Conservation (phyloP, 2,329 filamentous ascomycete genomes). For the Talaromyces sp. region DNA sequence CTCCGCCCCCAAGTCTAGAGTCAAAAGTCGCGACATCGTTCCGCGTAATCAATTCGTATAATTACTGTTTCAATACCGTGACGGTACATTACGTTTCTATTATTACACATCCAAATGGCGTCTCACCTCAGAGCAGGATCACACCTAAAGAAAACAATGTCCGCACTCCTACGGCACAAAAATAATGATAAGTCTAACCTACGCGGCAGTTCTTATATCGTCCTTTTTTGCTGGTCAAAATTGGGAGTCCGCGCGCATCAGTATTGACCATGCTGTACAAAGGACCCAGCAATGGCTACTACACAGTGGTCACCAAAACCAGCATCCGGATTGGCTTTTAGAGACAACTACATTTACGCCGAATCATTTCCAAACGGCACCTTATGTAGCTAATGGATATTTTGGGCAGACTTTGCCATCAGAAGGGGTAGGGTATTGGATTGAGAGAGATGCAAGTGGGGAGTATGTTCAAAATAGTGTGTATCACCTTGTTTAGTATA, state of each 20-base stretch:
- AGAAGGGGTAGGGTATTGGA: conserved; percentile 11
- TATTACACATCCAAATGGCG: not conserved
- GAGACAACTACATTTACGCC: conserved; percentile 8
- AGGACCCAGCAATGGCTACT: not conserved
- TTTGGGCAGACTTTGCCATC: conserved; percentile 10
- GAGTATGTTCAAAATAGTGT: conserved; percentile 7
- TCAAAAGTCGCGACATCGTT: not conserved
- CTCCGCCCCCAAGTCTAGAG: too few species aligned
- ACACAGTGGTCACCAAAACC: not conserved
- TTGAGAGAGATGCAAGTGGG: conserved; percentile 6
- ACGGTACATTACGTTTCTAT: not conserved
- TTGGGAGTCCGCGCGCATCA: not conserved
- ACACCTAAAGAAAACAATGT: not conserved
- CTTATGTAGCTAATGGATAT: conserved; percentile 11
- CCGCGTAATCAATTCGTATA: not conserved
- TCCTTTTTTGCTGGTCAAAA: not conserved
- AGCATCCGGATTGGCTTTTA: not conserved
- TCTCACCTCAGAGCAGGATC: not conserved
- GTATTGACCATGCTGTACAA: not conserved
- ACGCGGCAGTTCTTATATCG: not conserved
- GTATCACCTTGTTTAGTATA: not conserved
- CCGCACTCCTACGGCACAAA: not conserved
- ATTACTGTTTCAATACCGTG: not conserved
- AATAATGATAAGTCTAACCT: not conserved
- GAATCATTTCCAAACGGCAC: conserved; percentile 10